phyloP scores from a whole-genome alignment of 768 basidiomycete species.

The Rhizopogon rudus region DNA sequence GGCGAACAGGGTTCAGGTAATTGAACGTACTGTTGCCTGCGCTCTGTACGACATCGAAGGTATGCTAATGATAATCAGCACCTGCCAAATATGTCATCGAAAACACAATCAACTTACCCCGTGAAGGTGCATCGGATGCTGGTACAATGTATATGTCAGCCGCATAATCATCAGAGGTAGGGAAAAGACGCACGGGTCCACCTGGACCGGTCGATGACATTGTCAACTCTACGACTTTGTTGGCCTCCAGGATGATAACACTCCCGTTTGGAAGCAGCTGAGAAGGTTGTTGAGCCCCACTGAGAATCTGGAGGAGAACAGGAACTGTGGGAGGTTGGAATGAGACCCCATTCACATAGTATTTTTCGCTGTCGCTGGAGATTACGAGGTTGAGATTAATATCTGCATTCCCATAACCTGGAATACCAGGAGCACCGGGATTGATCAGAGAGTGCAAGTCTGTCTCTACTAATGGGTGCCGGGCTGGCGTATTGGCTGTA shows the following conservation, averaged over 20 bases:
- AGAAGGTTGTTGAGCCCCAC: constrained; percentile 29
- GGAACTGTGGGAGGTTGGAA: constrained; percentile 31
- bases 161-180: too few relatives aligned
- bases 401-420: constrained; percentile 35
- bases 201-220: constrained; percentile 6
- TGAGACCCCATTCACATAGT: constrained; percentile 9
- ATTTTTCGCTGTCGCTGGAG: constrained; percentile 2
- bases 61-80: constrained; percentile 24
- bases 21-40: constrained; percentile 35
- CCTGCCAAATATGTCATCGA: not conserved
- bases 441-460: constrained; percentile 19
- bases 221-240: constrained; percentile 22
- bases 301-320: constrained; percentile 40
- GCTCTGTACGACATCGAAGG: constrained; percentile 40
- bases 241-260: constrained; percentile 15
- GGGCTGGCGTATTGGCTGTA: constrained; percentile 21
- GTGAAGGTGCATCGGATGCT: constrained; percentile 43
- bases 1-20: constrained; percentile 47
- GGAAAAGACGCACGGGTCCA: not conserved
- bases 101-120: constrained; percentile 24
- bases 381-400: constrained; percentile 25
- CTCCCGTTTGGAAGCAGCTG: constrained; percentile 22
- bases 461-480: constrained; percentile 26
- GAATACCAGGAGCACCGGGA: constrained; percentile 34
- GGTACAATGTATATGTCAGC: not conserved